Evolutionary conservation across 768 basidiomycete species (phyloP), one percentile per base, ranked within the genome.

Genomic region (Galerina sulciceps): DNA sequence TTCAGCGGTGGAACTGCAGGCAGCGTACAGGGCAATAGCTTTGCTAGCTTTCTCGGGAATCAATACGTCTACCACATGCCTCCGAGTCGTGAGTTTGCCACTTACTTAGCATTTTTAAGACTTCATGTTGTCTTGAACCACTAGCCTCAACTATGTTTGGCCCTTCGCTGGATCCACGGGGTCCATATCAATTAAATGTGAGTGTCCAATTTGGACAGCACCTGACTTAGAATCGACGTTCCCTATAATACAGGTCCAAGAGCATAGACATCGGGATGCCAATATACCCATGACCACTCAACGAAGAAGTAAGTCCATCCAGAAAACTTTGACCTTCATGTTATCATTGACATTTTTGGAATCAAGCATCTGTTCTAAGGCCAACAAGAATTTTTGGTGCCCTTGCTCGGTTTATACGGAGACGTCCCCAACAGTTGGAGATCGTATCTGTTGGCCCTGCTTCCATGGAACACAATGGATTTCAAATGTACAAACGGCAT

Each of bases 401-500:
- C 45, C 10, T 51, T 20, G 42, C 43, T 6, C 49, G 57, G n/a
- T 3, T 52, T 8, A n/a, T 52, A 15, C 18, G 57, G 37, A 45
- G 57, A 36, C 42, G 48, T 13, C 26, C 34, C 10, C 41, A 35
- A 26, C 43, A 58, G 31, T 35, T 17, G 23, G 8, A 17, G 6
- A 14, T 17, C 15, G 49, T 22, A 10, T 11, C 41, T 13, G 10
- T 34, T 6, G 45, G 36, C 36, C 35, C n/a, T 18, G 26, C 43
- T 52, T 20, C 36, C 34, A 23, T 58, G 15, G 57, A 58, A n/a
- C 57, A 35, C 4, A 49, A 58, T 42, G 50, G 34, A 15, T 58
- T 58, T 15, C 42, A 58, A 20, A 44, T 62, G 34, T 64, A 68
- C 35, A 53, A 55, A 18, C 46, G 44, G 11, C 60, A 62, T 36